Conservation (phyloP, 2,329 filamentous ascomycete species). For the Phialemoniopsis sp. region DNA sequence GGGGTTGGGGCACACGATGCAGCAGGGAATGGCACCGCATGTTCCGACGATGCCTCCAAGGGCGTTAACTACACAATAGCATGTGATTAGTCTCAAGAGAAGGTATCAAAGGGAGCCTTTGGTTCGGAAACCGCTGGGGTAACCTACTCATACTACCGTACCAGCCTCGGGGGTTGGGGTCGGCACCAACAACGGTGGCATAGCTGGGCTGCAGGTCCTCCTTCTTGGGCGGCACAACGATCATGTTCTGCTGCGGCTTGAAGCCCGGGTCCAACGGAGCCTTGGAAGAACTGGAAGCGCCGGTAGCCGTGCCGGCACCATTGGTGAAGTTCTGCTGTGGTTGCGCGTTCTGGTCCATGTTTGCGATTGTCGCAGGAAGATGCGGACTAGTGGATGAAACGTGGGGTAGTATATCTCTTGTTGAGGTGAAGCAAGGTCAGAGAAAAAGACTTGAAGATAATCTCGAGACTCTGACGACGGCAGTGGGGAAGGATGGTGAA, state of each 20-base stretch:
- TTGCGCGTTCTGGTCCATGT: too few relatives aligned
- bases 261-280: conserved; percentile 29
- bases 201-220: conserved; percentile 85
- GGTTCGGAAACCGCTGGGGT: too few relatives aligned
- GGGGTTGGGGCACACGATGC: conserved; percentile 87
- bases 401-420: too few relatives aligned
- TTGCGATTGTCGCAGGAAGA: too few relatives aligned
- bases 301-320: background rate
- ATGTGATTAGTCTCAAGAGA: too few relatives aligned
- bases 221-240: conserved; percentile 72
- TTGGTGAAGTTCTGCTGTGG: background rate
- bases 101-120: too few relatives aligned
- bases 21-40: conserved; percentile 85
- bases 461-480: too few relatives aligned
- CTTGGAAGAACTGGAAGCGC: conserved; percentile 11
- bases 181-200: conserved; percentile 59
- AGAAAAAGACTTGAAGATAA: too few relatives aligned
- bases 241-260: conserved; percentile 51
- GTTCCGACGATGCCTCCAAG: conserved; percentile 74
- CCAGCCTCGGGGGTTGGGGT: conserved; percentile 75
- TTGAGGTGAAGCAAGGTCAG: too few relatives aligned
- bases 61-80: conserved; percentile 23
- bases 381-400: too few relatives aligned
- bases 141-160: conserved; percentile 79
- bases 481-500: too few relatives aligned